Percentiles rank a stretch among this genome's conserved stretches.
Evolutionary conservation across 495 filamentous ascomycete species (phyloP).

Genomic region (Neurospora sp.): DNA sequence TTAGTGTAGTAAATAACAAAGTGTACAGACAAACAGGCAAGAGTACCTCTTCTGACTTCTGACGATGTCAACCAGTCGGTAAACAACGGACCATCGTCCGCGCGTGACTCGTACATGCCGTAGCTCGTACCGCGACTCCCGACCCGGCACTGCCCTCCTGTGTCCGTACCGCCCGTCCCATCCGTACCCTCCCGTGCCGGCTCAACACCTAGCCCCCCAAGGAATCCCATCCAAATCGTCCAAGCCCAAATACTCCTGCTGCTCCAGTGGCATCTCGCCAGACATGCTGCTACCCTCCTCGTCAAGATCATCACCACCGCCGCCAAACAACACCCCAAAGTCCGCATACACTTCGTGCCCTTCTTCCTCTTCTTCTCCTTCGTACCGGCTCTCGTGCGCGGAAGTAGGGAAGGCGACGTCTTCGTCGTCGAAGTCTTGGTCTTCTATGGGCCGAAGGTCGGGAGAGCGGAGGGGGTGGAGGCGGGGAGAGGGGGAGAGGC

Average conservation of each 20-base stretch:
- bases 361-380: constrained; percentile 29
- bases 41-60: background rate
- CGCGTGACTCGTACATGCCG: background rate
- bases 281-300: background rate
- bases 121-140: background rate
- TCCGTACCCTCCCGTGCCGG: too few relatives aligned
- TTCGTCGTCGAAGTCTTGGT: constrained; percentile 15
- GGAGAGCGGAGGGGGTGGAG: constrained; percentile 15
- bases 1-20: background rate
- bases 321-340: constrained; percentile 37
- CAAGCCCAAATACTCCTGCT: background rate
- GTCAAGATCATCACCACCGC: constrained; percentile 8
- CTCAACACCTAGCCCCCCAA: constrained; percentile 19
- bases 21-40: background rate
- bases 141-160: too few relatives aligned
- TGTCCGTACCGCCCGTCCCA: too few relatives aligned
- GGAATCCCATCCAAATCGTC: constrained; percentile 28
- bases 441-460: constrained; percentile 11
- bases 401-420: constrained; percentile 35
- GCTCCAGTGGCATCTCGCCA: constrained; percentile 5
- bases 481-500: constrained; percentile 14
- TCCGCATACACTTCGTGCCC: constrained; percentile 36
- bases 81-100: background rate
- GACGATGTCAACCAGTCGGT: background rate
- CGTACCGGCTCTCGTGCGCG: constrained; percentile 34